These are phyloP conservation scores for Flaveria robusta DNA, from an alignment of 129 eudicot species.

Conservation along the genomic window DNA sequence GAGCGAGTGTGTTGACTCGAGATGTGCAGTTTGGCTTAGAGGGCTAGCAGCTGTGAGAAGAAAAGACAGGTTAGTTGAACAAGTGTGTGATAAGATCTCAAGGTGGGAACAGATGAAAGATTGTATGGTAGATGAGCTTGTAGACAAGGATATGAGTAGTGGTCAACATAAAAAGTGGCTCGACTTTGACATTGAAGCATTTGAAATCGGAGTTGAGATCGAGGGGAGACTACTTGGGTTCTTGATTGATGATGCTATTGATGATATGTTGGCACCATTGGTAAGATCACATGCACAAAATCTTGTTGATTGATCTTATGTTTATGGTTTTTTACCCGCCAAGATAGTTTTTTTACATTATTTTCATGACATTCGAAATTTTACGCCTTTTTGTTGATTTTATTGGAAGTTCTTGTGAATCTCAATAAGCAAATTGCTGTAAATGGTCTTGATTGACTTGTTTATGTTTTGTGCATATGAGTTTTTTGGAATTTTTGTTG, in stretches of 20 bases:
- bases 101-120: slow-evolving; percentile 65
- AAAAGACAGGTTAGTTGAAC: slow-evolving; percentile 64
- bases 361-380: neutral
- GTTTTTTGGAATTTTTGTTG: neutral
- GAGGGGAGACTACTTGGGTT: slow-evolving; percentile 55
- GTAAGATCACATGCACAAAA: slow-evolving; percentile 2
- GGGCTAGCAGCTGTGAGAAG: slow-evolving; percentile 51
- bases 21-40: slow-evolving; percentile 54
- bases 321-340: neutral
- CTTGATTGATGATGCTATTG: slow-evolving; percentile 68
- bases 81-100: slow-evolving; percentile 61
- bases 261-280: slow-evolving; percentile 51
- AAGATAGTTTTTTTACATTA: neutral
- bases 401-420: slow-evolving; percentile 21
- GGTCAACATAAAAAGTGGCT: slow-evolving; percentile 65
- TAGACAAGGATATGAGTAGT: slow-evolving; percentile 86
- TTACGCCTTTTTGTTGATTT: slow-evolving; percentile 16
- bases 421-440: slow-evolving; percentile 15
- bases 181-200: slow-evolving; percentile 59
- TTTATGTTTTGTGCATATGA: neutral
- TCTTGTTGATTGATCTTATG: slow-evolving; percentile 9
- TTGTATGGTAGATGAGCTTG: slow-evolving; percentile 88
- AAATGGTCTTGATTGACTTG: neutral
- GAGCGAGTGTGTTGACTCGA: slow-evolving; percentile 63
- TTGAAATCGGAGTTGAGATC: slow-evolving; percentile 63